phyloP scores from a whole-genome alignment of 441 rosid species.

The Gossypium davidsonii region DNA sequence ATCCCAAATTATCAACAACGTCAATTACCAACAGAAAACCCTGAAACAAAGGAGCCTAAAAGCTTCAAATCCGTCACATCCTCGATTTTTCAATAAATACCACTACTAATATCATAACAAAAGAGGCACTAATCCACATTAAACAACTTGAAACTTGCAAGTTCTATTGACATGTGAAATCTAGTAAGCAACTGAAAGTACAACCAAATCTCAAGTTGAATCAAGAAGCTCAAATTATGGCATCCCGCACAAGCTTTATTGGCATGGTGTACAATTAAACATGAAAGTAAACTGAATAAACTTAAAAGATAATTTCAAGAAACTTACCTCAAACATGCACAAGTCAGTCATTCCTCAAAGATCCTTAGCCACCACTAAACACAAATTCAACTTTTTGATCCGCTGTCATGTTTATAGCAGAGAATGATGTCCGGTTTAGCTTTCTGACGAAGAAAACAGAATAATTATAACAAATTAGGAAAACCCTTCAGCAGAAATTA shows the following conservation, averaged over 20 bases:
- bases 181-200: not conserved
- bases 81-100: not conserved
- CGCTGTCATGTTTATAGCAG: slow-evolving; percentile 35
- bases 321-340: slow-evolving; percentile 57
- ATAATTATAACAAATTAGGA: not conserved
- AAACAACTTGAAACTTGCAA: not conserved
- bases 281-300: slow-evolving; percentile 3
- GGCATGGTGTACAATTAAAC: not conserved
- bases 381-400: slow-evolving; percentile 31
- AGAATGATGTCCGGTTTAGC: slow-evolving; percentile 28
- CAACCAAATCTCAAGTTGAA: not conserved
- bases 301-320: not conserved
- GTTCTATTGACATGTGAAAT: not conserved
- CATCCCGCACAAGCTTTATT: not conserved
- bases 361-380: slow-evolving; percentile 53
- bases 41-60: not conserved
- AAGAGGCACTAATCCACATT: not conserved
- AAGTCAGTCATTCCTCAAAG: slow-evolving; percentile 66
- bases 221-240: not conserved
- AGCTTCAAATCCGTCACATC: not conserved
- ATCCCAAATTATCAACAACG: not conserved
- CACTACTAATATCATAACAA: not conserved
- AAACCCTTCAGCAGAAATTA: not conserved
- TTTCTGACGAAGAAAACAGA: not conserved
- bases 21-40: not conserved